A percentile compares a stretch with the other conserved stretches of the same genome.
These are phyloP conservation scores for Aspergillus homomorphus DNA, from an alignment of 495 filamentous ascomycete genomes.

Conservation along the genomic window DNA sequence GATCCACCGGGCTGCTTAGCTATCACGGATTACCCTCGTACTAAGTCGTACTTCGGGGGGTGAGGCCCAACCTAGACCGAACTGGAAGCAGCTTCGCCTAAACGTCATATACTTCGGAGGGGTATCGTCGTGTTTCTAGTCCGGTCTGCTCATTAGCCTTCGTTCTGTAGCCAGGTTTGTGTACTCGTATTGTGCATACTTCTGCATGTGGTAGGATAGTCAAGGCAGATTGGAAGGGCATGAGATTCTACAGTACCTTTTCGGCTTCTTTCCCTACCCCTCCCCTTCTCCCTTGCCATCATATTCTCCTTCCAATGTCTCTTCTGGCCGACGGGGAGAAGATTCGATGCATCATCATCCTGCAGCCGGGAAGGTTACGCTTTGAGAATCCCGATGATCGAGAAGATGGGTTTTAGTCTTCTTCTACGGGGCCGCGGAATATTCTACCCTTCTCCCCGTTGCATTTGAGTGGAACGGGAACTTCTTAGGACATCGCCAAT, in stretches of 20 bases:
- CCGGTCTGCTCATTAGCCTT: background rate
- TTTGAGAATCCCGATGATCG: slow-evolving; percentile 23
- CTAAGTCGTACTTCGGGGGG: too few relatives aligned
- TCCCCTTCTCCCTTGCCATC: too few relatives aligned
- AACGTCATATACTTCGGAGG: background rate
- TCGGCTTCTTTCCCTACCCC: too few relatives aligned
- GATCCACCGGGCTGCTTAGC: background rate
- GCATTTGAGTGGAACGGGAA: slow-evolving; percentile 12
- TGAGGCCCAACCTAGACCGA: background rate
- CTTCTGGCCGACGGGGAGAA: too few relatives aligned
- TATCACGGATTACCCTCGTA: background rate
- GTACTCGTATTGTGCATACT: too few relatives aligned
- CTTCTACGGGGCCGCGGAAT: slow-evolving; percentile 20
- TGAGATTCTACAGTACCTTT: too few relatives aligned
- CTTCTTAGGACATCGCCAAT: slow-evolving; percentile 1
- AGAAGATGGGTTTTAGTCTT: slow-evolving; percentile 21
- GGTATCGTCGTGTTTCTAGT: background rate
- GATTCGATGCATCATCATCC: background rate
- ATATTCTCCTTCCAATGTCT: too few relatives aligned
- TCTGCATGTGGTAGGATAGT: background rate
- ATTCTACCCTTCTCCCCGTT: slow-evolving; percentile 19
- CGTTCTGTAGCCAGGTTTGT: too few relatives aligned
- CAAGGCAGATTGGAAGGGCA: too few relatives aligned
- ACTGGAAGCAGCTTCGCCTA: background rate
- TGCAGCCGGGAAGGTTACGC: slow-evolving; percentile 9